Conservation (phyloP, 129 eudicot genomes). For the Tanacetum coccineum region DNA sequence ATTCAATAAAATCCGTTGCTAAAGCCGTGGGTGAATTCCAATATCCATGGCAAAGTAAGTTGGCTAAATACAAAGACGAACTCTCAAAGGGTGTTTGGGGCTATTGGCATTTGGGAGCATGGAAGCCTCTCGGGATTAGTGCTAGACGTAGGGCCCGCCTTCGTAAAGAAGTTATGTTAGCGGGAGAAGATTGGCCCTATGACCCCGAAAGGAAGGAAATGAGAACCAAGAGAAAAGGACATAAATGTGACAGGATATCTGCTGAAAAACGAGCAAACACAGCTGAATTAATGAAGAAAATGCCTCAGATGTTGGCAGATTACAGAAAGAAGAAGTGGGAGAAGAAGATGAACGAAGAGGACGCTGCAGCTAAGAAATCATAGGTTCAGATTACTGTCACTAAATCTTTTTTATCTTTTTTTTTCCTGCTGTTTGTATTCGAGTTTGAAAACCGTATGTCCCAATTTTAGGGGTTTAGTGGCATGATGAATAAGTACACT, state of each 20-base stretch:
- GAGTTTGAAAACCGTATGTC: constrained; percentile 7
- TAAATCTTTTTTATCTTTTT: neutral
- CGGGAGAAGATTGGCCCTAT: constrained; percentile 78
- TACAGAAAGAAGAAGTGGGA: constrained; percentile 86
- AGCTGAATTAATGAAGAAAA: constrained; percentile 74
- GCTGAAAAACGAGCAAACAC: constrained; percentile 77
- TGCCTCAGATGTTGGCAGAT: constrained; percentile 86
- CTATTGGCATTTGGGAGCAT: constrained; percentile 79
- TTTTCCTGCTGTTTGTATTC: neutral
- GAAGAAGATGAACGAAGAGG: constrained; percentile 92
- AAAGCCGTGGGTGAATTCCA: constrained; percentile 54
- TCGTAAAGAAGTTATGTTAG: constrained; percentile 71
- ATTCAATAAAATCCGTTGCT: constrained; percentile 40
- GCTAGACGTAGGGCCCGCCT: constrained; percentile 66
- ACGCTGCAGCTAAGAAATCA: constrained; percentile 63
- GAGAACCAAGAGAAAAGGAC: constrained; percentile 83
- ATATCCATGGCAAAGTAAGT: constrained; percentile 62
- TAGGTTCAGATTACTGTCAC: constrained; percentile 19
- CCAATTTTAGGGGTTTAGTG: neutral
- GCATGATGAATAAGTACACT: constrained; percentile 5
- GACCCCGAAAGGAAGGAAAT: constrained; percentile 77
- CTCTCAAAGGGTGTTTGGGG: constrained; percentile 82
- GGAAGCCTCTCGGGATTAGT: constrained; percentile 73
- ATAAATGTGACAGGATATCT: constrained; percentile 71
- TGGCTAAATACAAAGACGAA: constrained; percentile 61